Base-by-base conservation (phyloP, 2,329 filamentous ascomycete genomes). In the Colletotrichum cuscutae region DNA sequence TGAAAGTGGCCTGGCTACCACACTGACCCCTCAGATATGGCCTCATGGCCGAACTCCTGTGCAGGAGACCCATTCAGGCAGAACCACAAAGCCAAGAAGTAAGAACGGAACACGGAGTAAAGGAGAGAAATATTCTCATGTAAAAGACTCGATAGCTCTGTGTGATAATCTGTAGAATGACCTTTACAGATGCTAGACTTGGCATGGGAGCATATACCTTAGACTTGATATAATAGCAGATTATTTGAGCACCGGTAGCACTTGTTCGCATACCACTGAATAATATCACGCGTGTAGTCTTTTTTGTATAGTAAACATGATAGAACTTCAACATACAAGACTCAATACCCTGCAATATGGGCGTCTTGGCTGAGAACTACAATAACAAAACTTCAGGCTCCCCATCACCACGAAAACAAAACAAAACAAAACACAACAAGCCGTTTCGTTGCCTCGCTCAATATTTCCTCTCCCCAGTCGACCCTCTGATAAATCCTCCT, bases 131-230 rank as follows among this genome's bases (percentile, higher is more conserved):
- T 7, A 0, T 19, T 0, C 13, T 7, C 7, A 46, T 15, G 42
- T 6, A 3, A 46, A 0, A 46, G 1, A 1, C 42, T 19, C 42
- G 15, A 46, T 19, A 7, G 42, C 2, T 46, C 42, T 46, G 13
- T 8, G 4, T 15, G 7, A 15, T 6, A 19, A 46, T 46, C 42
- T 46, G 42, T 0, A 46, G 5, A 19, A 46, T 46, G 42, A 46
- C 1, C 15, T 5, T 19, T 2, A 0, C 6, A 0, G 15, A 1
- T 1, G 42, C 42, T 19, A 1, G 5, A 46, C 6, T 46, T 37
- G 35, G 12, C 11, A 37, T 37, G 0, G 35, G 35, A 37, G 35
- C 35, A 15, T 13, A 15, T 0, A 42, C 13, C 1, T 42, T 2
- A 15, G 3, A 15, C 5, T 15, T 6, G 35, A 19, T 15, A 42